phyloP scores from a whole-genome alignment of 805 yeast species.

The Ogataea siamensis region DNA sequence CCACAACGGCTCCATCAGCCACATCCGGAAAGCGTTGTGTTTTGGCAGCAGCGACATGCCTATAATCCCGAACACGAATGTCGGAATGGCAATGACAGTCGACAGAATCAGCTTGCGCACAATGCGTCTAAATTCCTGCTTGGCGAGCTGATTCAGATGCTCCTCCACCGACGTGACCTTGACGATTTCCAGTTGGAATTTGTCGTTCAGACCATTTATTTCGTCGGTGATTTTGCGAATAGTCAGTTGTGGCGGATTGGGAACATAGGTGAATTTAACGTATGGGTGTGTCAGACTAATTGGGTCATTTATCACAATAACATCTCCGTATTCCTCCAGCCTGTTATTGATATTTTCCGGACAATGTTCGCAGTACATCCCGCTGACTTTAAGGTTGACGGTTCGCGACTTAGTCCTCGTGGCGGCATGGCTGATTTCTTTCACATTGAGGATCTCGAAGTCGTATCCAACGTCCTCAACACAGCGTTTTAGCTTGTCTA shows the following conservation, averaged over 20 bases:
- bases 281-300: slow-evolving; percentile 54
- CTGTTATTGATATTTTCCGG: slow-evolving; percentile 54
- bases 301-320: slow-evolving; percentile 54
- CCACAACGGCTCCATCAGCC: slow-evolving; percentile 64
- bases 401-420: slow-evolving; percentile 51
- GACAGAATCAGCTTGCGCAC: slow-evolving; percentile 48
- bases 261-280: slow-evolving; percentile 64
- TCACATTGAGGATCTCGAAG: slow-evolving; percentile 44
- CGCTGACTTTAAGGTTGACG: slow-evolving; percentile 53
- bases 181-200: slow-evolving; percentile 51
- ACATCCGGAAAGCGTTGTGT: slow-evolving; percentile 41
- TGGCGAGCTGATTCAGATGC: slow-evolving; percentile 50
- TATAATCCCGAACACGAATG: slow-evolving; percentile 67
- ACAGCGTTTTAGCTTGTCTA: slow-evolving; percentile 44
- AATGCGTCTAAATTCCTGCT: slow-evolving; percentile 46
- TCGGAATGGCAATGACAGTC: slow-evolving; percentile 54
- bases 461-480: slow-evolving; percentile 71
- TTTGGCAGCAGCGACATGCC: slow-evolving; percentile 59
- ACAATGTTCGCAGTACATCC: slow-evolving; percentile 72
- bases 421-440: slow-evolving; percentile 46
- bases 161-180: slow-evolving; percentile 62
- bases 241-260: slow-evolving; percentile 51
- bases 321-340: slow-evolving; percentile 52
- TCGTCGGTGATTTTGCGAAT: slow-evolving; percentile 54
- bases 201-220: slow-evolving; percentile 43